Base-by-base conservation (phyloP, 495 filamentous ascomycete genomes). In the Penicillium robsamsonii region DNA sequence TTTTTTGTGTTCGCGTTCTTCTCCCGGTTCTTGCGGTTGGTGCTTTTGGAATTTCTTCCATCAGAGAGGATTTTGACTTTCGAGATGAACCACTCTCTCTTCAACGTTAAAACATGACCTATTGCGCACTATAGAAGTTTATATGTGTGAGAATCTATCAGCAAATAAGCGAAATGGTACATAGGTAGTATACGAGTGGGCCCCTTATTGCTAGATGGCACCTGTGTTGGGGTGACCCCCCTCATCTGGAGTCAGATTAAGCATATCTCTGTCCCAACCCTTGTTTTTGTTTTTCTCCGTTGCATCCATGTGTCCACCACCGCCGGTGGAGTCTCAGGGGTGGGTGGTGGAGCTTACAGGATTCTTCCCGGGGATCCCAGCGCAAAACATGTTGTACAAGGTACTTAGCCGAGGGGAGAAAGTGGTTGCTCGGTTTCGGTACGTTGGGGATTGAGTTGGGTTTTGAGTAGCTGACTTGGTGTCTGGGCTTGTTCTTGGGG, bases 271-370 rank as follows among this genome's bases (percentile, higher is more conserved):
- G 63, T 64, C 50, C 63, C 56, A 61, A 61, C 58, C 60, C 58
- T 53, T 56, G 30, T 52, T 42, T 63, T 50, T 58, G 35, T 63
- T 55, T 65, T 63, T 61, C 56, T 66, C 63, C 65, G 60, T 66
- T 53, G 61, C 63, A 68, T 62, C 66, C 66, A 66, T 68, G 66
- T 66, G 66, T 57, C 66, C 66, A 68, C 66, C 59, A 56, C 51
- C 45, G 54, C 46, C 31, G 50, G 62, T 68, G 65, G 65, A 53
- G 63, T 46, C 47, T 49, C 43, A 53, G 38, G 56, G 54, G 15
- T 33, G 30, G 61, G 57, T 67, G 65, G 65, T 67, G 65, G 65
- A 67, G 61, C 64, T 57, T 59, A 50, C 56, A 67, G 62, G 59
- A 68, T 61, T 61, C 53, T 48, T 35, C 56, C 46, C 61, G 54